Evolutionary conservation across 2,329 filamentous ascomycete genomes (phyloP).

Genomic region (Xylariaceae sp.): DNA sequence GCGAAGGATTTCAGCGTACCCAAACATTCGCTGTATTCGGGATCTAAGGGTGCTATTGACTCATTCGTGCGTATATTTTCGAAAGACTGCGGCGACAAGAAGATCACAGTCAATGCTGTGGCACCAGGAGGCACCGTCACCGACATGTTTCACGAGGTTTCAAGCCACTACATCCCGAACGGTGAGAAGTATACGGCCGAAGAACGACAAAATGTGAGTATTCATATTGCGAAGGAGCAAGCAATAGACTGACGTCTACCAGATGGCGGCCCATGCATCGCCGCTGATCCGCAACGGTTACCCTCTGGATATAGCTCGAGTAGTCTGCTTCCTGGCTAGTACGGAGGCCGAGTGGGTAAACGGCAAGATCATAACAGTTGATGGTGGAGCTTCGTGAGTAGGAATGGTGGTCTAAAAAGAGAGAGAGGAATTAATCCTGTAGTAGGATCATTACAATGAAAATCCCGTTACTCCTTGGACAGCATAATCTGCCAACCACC

Average conservation of each 20-base stretch:
- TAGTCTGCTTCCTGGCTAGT: constrained; percentile 43
- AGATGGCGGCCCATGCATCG: constrained; percentile 47
- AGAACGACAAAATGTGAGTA: constrained; percentile 30
- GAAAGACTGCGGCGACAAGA: constrained; percentile 45
- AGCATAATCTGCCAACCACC: too few species aligned
- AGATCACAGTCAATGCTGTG: constrained; percentile 47
- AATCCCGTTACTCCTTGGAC: too few species aligned
- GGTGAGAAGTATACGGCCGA: constrained; percentile 39
- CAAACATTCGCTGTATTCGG: constrained; percentile 46
- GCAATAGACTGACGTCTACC: too few species aligned
- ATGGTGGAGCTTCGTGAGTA: constrained; percentile 35
- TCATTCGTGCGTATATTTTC: constrained; percentile 41
- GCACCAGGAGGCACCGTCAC: constrained; percentile 46
- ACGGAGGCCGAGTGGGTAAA: constrained; percentile 48
- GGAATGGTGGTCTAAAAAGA: neutral
- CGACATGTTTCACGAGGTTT: constrained; percentile 47
- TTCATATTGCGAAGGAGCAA: constrained; percentile 29
- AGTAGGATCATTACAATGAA: too few species aligned
- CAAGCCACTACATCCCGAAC: constrained; percentile 49
- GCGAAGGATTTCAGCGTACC: constrained; percentile 45
- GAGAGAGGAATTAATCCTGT: too few species aligned
- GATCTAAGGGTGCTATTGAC: constrained; percentile 46
- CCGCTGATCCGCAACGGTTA: constrained; percentile 42
- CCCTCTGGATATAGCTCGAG: constrained; percentile 44
- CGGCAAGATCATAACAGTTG: constrained; percentile 47